Base-by-base conservation (phyloP, 306 rosid genomes). In the Vicia villosa region DNA sequence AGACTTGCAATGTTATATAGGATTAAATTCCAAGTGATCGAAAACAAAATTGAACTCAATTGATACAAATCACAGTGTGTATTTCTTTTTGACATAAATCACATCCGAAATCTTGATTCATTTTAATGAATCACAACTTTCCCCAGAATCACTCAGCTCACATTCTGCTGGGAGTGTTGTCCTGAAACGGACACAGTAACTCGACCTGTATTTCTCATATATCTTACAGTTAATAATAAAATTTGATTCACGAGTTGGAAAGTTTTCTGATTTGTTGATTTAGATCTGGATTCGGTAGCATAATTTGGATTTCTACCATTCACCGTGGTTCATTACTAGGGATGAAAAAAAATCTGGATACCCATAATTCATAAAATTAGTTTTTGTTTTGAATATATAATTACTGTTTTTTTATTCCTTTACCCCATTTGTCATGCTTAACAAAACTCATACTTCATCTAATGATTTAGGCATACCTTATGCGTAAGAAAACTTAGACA, bases 71-170 rank as follows among this genome's bases (percentile, higher is more conserved):
- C 52, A 46, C 15, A n/a, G 19, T 46, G 52, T 3, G 20, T 6
- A 5, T 50, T 50, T 50, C 17, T 4, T 49, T 49, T 19, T 4
- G 57, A 20, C 57, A 50, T 50, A 19, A 20, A 50, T 19, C 14
- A 11, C 57, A 20, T 5, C 26, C 2, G 28, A 13, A 19, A 19
- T 50, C n/a, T 50, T 3, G 6, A 21, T 50, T 19, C 57, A 50
- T 50, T 50, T 50, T 50, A 50, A 50, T 50, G 30, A 19, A 20
- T 20, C 56, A 50, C 26, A 50, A 50, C 56, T 50, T 50, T 47
- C 12, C 56, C 14, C 57, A 17, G 24, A 50, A 17, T 50, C 57
- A 19, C 26, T 9, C 10, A 1, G 20, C 13, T 50, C 13, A 4
- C 57, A 50, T 21, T 19, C 14, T 9, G 57, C 6, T 4, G 28